A percentile compares a stretch with the other conserved stretches of the same genome.
phyloP scores from a whole-genome alignment of 495 filamentous ascomycete species.

The Hyaloscypha hepaticicola region DNA sequence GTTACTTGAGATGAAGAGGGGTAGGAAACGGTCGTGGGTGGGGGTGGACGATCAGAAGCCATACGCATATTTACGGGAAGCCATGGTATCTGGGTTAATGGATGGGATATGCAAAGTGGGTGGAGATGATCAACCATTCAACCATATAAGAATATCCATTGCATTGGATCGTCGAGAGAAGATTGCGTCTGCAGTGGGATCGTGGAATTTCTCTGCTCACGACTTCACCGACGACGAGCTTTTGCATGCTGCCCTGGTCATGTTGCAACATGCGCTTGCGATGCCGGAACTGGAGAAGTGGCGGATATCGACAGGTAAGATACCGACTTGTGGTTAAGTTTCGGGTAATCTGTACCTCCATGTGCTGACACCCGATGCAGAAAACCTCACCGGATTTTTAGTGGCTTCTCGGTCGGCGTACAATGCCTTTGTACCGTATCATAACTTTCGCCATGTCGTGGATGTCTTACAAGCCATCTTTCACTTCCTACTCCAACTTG shows the following conservation, averaged over 20 bases:
- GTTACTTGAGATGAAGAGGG: conserved; percentile 62
- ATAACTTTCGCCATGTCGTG: conserved; percentile 96
- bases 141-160: conserved; percentile 47
- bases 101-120: conserved; percentile 78
- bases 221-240: conserved; percentile 87
- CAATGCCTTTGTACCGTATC: conserved; percentile 94
- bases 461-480: conserved; percentile 96
- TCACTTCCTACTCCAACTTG: conserved; percentile 83
- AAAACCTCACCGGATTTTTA: conserved; percentile 67
- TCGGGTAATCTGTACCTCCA: conserved; percentile 21
- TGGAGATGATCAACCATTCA: conserved; percentile 46
- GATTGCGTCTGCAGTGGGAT: conserved; percentile 68
- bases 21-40: conserved; percentile 87
- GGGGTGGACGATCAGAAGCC: conserved; percentile 82
- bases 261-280: conserved; percentile 84
- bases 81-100: conserved; percentile 89
- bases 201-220: conserved; percentile 88
- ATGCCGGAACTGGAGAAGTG: conserved; percentile 80
- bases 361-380: conserved; percentile 34
- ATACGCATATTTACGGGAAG: conserved; percentile 84
- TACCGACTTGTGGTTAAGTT: conserved; percentile 21
- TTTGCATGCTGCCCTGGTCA: conserved; percentile 71
- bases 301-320: conserved; percentile 71
- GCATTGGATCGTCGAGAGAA: conserved; percentile 54
- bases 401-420: conserved; percentile 84